These are phyloP conservation scores for Lentinus brumalis DNA, from an alignment of 768 basidiomycete genomes.

Conservation along the genomic window DNA sequence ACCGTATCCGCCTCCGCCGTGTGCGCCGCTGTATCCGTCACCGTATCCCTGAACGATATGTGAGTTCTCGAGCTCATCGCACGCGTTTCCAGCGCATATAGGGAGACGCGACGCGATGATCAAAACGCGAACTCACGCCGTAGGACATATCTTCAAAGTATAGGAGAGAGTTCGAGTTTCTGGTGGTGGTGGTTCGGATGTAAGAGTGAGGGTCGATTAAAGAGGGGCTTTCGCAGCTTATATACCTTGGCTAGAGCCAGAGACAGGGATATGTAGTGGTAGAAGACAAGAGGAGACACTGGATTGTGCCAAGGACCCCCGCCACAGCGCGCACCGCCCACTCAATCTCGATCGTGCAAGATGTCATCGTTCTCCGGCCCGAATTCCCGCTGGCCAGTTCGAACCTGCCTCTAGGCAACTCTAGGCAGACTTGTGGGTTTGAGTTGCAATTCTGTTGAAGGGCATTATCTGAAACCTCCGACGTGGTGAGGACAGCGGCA, in stretches of 20 bases:
- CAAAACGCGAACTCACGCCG: neutral
- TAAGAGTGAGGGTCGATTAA: neutral
- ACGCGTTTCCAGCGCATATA: neutral
- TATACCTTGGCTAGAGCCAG: neutral
- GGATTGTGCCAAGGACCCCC: neutral
- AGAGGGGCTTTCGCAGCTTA: neutral
- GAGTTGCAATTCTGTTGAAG: no score
- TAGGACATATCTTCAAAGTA: neutral
- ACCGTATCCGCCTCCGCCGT: slow-evolving; percentile 31
- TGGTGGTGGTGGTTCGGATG: neutral
- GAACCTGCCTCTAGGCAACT: neutral
- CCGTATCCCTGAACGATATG: slow-evolving; percentile 1
- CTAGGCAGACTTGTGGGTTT: no score
- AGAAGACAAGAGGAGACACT: neutral
- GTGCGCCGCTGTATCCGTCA: slow-evolving; percentile 8
- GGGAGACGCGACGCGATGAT: neutral
- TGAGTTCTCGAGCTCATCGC: neutral
- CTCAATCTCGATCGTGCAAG: neutral
- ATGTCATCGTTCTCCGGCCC: neutral
- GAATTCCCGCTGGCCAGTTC: neutral
- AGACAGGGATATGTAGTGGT: neutral
- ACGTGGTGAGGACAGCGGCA: no score
- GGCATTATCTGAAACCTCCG: no score
- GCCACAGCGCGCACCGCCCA: neutral
- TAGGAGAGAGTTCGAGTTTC: neutral